Evolutionary conservation across 1,139 yeast genomes (phyloP).

Genomic region (Geotrichum restrictum): DNA sequence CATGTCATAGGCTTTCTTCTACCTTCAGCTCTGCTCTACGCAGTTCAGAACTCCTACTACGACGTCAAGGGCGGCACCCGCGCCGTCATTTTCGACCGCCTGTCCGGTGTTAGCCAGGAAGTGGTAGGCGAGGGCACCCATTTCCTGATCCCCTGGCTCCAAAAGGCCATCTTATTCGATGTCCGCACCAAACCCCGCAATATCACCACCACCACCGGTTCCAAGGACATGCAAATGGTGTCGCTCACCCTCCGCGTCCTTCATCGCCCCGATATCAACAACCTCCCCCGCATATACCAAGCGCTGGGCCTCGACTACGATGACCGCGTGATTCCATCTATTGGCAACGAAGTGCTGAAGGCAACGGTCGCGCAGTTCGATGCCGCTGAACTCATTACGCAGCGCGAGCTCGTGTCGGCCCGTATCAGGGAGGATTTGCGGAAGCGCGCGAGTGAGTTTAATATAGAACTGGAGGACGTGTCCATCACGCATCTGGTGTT

Average conservation of each 20-base stretch:
- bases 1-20: conserved; percentile 28
- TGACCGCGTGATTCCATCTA: conserved; percentile 94
- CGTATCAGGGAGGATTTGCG: conserved; percentile 84
- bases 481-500: conserved; percentile 97
- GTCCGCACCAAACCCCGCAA: conserved; percentile 89
- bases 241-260: conserved; percentile 87
- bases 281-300: conserved; percentile 84
- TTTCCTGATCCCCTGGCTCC: conserved; percentile 93
- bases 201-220: conserved; percentile 92
- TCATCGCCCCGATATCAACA: conserved; percentile 86
- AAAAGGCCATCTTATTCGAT: conserved; percentile 82
- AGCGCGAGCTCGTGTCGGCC: conserved; percentile 90
- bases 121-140: conserved; percentile 97
- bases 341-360: conserved; percentile 93
- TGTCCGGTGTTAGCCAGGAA: conserved; percentile 77
- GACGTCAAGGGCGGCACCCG: conserved; percentile 95
- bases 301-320: conserved; percentile 89
- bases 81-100: conserved; percentile 91
- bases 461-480: conserved; percentile 90
- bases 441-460: conserved; percentile 80
- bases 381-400: conserved; percentile 96
- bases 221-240: conserved; percentile 95
- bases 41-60: conserved; percentile 44
- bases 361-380: conserved; percentile 96
- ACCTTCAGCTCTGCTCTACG: conserved; percentile 31